Percentiles rank a stretch among this genome's conserved stretches.
Conservation (phyloP, 164 flowering plant species). For the Berberis vulgaris region DNA sequence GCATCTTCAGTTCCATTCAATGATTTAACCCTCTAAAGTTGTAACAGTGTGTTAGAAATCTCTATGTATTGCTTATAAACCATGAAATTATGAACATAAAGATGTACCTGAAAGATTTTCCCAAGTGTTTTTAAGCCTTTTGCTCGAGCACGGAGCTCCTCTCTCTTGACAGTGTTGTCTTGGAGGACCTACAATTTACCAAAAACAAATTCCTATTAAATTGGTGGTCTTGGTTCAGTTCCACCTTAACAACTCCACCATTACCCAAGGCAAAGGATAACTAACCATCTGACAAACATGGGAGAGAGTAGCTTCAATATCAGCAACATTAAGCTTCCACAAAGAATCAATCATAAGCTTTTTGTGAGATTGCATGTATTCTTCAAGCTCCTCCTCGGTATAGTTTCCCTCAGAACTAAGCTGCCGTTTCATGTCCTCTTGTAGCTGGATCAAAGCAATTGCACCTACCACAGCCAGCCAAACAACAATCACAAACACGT, state of each 20-base stretch:
- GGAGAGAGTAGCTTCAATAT: slow-evolving; percentile 91
- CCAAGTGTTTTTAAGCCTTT: slow-evolving; percentile 90
- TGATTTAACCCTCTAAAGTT: slow-evolving; percentile 56
- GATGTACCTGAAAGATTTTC: slow-evolving; percentile 74
- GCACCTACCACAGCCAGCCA: slow-evolving; percentile 43
- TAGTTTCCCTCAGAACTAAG: slow-evolving; percentile 86
- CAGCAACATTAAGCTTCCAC: slow-evolving; percentile 99
- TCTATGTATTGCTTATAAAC: background rate
- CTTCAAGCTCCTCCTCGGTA: slow-evolving; percentile 90
- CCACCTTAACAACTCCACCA: background rate
- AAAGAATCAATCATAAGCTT: slow-evolving; percentile 88
- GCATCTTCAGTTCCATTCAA: slow-evolving; percentile 45
- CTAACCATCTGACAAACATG: slow-evolving; percentile 95
- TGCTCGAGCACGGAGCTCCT: slow-evolving; percentile 86
- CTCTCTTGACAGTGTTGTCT: slow-evolving; percentile 69
- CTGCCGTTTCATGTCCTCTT: slow-evolving; percentile 93
- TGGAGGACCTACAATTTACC: slow-evolving; percentile 71
- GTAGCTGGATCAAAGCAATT: slow-evolving; percentile 83
- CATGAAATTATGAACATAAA: background rate
- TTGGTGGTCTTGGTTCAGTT: background rate
- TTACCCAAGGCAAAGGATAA: background rate
- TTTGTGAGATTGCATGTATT: slow-evolving; percentile 76
- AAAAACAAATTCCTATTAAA: slow-evolving; percentile 8
- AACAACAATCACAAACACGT: background rate
- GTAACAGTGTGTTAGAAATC: background rate